phyloP scores from a whole-genome alignment of 495 filamentous ascomycete genomes.

The Tetracladium marchalianum region DNA sequence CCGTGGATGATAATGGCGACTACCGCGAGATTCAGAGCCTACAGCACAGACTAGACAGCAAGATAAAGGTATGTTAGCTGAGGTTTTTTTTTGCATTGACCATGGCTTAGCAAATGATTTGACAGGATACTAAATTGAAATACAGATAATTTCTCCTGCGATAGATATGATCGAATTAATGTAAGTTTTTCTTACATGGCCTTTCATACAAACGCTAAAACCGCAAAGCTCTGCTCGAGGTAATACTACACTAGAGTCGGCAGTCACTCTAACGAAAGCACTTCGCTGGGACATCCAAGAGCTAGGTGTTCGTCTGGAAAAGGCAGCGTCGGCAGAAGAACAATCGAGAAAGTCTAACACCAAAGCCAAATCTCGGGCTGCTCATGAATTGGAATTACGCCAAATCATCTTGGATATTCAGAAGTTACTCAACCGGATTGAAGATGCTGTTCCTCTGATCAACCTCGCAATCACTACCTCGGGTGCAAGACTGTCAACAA shows the following conservation, averaged over 20 bases:
- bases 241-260: constrained; percentile 89
- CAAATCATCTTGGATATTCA: constrained; percentile 66
- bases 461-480: constrained; percentile 94
- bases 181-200: constrained; percentile 31
- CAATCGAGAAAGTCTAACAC: constrained; percentile 36
- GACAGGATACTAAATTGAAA: neutral
- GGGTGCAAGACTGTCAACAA: constrained; percentile 73
- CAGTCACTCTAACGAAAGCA: constrained; percentile 73
- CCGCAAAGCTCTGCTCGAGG: constrained; percentile 68
- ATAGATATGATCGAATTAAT: constrained; percentile 94
- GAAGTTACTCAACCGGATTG: constrained; percentile 65
- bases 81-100: neutral
- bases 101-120: neutral
- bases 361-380: constrained; percentile 30
- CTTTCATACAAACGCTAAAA: neutral
- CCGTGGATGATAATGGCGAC: constrained; percentile 55
- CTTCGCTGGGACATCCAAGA: constrained; percentile 83
- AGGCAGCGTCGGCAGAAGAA: constrained; percentile 60
- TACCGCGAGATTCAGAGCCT: constrained; percentile 57
- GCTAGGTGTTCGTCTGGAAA: constrained; percentile 66
- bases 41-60: constrained; percentile 69
- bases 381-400: constrained; percentile 20
- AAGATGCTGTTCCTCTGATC: constrained; percentile 88
- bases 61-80: constrained; percentile 57
- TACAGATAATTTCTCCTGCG: constrained; percentile 76